Evolutionary conservation across 805 yeast species (phyloP).

Genomic region (Saccharomycopsis lassenensis): DNA sequence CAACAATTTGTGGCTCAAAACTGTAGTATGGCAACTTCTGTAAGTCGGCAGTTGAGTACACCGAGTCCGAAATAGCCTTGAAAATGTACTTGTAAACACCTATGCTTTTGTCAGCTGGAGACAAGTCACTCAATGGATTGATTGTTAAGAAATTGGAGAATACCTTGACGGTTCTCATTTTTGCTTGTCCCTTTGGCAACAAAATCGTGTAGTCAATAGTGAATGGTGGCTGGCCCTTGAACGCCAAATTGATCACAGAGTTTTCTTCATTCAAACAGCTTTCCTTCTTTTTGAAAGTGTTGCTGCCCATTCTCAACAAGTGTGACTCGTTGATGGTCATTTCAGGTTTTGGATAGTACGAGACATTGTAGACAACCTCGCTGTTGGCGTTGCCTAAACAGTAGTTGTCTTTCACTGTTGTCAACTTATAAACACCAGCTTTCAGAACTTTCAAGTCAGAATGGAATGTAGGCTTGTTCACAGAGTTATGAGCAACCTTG

Average conservation of each 20-base stretch:
- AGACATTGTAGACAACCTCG: conserved; percentile 28
- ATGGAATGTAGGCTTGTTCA: conserved; percentile 19
- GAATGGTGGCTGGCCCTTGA: conserved; percentile 57
- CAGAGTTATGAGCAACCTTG: conserved; percentile 5
- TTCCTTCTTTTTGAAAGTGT: conserved; percentile 25
- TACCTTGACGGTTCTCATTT: conserved; percentile 33
- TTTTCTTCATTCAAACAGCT: conserved; percentile 41
- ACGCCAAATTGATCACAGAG: conserved; percentile 33
- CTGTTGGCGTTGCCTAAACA: conserved; percentile 40
- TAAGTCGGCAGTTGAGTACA: conserved; percentile 38
- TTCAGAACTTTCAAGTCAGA: conserved; percentile 26
- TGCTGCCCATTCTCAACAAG: conserved; percentile 18
- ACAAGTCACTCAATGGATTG: conserved; percentile 24
- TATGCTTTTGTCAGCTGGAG: conserved; percentile 22
- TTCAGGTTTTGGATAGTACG: conserved; percentile 37
- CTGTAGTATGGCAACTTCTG: conserved; percentile 21
- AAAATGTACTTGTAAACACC: conserved; percentile 59
- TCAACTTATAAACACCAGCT: conserved; percentile 39
- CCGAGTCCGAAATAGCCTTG: conserved; percentile 51
- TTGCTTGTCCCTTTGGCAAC: conserved; percentile 41
- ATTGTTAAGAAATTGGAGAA: conserved; percentile 41
- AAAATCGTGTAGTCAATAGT: conserved; percentile 53
- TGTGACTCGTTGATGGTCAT: conserved; percentile 28
- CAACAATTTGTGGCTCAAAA: conserved; percentile 28
- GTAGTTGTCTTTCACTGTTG: conserved; percentile 36